Base-by-base conservation (phyloP, 2,329 filamentous ascomycete species). In the Epichloe uncinata region DNA sequence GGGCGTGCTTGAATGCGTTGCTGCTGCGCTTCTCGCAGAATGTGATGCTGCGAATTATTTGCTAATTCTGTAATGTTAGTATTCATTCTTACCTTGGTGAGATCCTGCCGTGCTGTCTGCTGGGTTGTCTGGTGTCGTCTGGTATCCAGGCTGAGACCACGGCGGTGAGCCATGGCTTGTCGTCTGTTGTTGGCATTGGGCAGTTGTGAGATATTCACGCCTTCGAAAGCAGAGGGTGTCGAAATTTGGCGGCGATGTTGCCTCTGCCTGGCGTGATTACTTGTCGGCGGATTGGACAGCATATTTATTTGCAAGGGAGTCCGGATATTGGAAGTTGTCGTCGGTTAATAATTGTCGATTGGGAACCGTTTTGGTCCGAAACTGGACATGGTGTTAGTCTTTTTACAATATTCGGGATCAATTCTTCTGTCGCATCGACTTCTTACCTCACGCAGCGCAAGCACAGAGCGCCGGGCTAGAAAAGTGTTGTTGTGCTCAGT, bases 11-110 rank as follows among this genome's bases (percentile, higher is more conserved):
- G 67, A 55, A 81, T 78, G 78, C 80, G 81, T 75, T 89, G 86
- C 82, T 87, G 81, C 80, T 91, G 87, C 82, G 84, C 78, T 86
- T 87, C 85, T 84, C 84, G 85, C 82, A 88, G 78, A 72, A 81
- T 77, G 50, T 60, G 58, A 78, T 88, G 84, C 79, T 90, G 85
- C 78, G 73, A 72, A 60, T 54, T 58, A 53, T 56, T 71, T 71
- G 77, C 60, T 73, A 73, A 69, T 77, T 72, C 72, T 73, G 70
- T 66, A 65, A 72, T 67, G 70, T 75, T 79, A 71, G 72, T 75
- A 67, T 62, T 59, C 57, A 67, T 73, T 71, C 73, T 74, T 74
- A 77, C 71, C 71, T 64, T 62, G 49, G 59, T 58, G 47, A 61
- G 58, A 55, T 65, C 64, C 61, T 60, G 64, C 61, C 58, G 52